A percentile compares a stretch with the other conserved stretches of the same genome.
These are phyloP conservation scores for Mortierella alpina DNA, from an alignment of 192 early-diverging fungal genomes.

Conservation along the genomic window DNA sequence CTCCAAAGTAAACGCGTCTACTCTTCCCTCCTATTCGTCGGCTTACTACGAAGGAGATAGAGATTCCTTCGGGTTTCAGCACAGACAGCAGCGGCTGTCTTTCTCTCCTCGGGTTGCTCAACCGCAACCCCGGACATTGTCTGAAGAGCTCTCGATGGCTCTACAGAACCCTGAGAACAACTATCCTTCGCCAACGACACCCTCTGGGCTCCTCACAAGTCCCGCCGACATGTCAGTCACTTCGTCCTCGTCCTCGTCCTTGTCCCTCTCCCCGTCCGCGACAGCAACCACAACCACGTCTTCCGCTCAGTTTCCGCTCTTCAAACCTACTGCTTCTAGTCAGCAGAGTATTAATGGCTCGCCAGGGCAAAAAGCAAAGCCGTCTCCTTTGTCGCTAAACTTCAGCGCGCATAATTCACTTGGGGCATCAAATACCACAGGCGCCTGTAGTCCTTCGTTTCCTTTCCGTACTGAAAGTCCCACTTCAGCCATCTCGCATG, in stretches of 20 bases:
- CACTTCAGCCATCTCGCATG: conserved; percentile 23
- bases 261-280: background rate
- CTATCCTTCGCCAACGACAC: conserved; percentile 27
- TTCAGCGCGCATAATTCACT: background rate
- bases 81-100: background rate
- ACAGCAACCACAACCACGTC: background rate
- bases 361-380: conserved; percentile 13
- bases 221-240: conserved; percentile 36
- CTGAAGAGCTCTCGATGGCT: conserved; percentile 44
- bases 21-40: background rate
- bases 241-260: conserved; percentile 26
- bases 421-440: background rate
- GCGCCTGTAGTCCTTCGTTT: conserved; percentile 2
- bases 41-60: background rate
- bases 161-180: conserved; percentile 16
- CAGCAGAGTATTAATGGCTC: conserved; percentile 1
- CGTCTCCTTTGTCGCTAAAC: conserved; percentile 33
- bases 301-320: conserved; percentile 36
- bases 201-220: conserved; percentile 23
- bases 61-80: background rate
- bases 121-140: conserved; percentile 31
- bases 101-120: conserved; percentile 3
- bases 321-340: conserved; percentile 19
- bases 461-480: conserved; percentile 13
- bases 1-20: background rate